Evolutionary conservation across 1,284 basidiomycete genomes (phyloP).

Genomic region (Fomitopsis schrenkii): DNA sequence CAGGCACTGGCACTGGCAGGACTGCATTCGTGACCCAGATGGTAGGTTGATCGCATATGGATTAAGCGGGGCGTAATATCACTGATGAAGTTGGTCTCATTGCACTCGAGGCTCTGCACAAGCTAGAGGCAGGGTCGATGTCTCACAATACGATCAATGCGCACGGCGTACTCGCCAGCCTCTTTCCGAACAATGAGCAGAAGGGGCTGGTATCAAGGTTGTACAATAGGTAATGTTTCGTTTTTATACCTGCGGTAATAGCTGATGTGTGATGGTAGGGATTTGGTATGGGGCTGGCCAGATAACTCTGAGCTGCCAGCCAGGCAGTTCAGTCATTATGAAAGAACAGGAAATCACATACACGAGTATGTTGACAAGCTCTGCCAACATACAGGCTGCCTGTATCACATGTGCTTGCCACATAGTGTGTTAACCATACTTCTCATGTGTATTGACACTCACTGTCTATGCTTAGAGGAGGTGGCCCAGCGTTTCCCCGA

Average conservation of each 20-base stretch:
- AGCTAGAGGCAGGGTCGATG: no score
- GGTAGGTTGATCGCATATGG: conserved; percentile 25
- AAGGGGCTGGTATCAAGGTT: no score
- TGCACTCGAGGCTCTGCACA: neutral
- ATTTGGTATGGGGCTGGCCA: conserved; percentile 3
- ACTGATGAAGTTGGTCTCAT: conserved; percentile 30
- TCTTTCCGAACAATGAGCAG: no score
- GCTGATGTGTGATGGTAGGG: no score
- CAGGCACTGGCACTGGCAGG: conserved; percentile 31
- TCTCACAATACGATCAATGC: no score
- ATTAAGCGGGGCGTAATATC: neutral
- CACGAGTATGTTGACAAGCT: conserved; percentile 17
- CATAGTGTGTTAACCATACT: conserved; percentile 17
- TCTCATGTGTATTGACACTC: neutral
- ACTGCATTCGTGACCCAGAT: conserved; percentile 35
- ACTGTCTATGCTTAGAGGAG: neutral
- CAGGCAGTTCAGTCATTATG: neutral
- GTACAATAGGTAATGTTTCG: no score
- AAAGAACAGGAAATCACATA: conserved; percentile 1
- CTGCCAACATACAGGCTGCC: conserved; percentile 28
- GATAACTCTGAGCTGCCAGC: neutral
- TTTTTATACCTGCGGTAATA: no score
- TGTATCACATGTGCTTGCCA: conserved; percentile 13
- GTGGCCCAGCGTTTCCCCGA: neutral
- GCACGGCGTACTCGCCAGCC: no score